Evolutionary conservation across 2,329 filamentous ascomycete species (phyloP), one percentile per base, ranked within the genome.

Genomic region (Fusarium sublunatum): DNA sequence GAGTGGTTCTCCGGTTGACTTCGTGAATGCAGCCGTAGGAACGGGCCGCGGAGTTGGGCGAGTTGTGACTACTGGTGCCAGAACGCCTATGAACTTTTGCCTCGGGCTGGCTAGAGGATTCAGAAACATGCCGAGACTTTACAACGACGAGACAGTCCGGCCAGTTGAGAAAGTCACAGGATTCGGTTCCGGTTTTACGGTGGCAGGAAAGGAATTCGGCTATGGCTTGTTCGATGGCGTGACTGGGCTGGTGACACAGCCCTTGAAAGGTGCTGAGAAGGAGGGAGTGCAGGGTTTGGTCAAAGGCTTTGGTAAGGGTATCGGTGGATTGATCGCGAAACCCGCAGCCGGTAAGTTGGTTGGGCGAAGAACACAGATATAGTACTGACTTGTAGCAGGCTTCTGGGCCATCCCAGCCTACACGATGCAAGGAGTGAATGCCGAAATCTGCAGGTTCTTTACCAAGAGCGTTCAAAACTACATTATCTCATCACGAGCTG

Each of bases 41-140:
- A 87, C 90, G 7, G 84, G 86, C 2, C 89, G 86, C 65, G 87
- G 89, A 2, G 83, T 93, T 32, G 84, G 86, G 22, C 86, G 88
- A n/a, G 89, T 95, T 43, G 86, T 93, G 6, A 84, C 84, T 10
- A 88, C 90, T n/a, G 86, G 91, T 6, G 81, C 94, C 57, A 91
- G 91, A 68, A 89, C 89, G 2, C 93, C 93, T 0, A 89, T 95
- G 83, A 92, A 96, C 73, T 90, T 97, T 63, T 91, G 91, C 36
- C 78, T 97, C 38, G 91, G 91, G 1, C 77, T 97, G 34, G 90
- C 93, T 1, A 91, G 90, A 74, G 93, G 93, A 0, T 96, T 97
- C 73, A 90, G 94, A 72, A 97, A 97, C 69, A 89, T 91, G 6
- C 93, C 93, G 0, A 89, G 86, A 66, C 79, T 97, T 1, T 97